Percentiles rank a stretch among this genome's conserved stretches.
phyloP scores from a whole-genome alignment of 2,329 filamentous ascomycete genomes.

The Paecilomyces variotii region DNA sequence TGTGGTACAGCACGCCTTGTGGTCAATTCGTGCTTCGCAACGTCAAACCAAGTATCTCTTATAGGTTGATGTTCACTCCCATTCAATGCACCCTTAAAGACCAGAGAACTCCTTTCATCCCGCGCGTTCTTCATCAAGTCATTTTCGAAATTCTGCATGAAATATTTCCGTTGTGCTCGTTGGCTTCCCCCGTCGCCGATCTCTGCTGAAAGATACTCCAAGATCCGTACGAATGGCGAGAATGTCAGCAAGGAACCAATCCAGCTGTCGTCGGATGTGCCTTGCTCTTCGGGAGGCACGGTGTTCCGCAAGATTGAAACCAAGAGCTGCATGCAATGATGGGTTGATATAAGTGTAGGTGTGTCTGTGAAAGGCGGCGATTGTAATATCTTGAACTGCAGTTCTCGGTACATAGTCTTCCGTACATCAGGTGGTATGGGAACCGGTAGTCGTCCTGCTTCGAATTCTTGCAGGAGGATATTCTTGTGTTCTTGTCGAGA shows the following conservation, averaged over 20 bases:
- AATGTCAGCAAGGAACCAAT: constrained; percentile 33
- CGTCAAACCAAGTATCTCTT: constrained; percentile 34
- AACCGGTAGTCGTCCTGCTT: constrained; percentile 30
- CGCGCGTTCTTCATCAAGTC: constrained; percentile 30
- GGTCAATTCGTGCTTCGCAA: constrained; percentile 23
- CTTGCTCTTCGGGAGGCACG: constrained; percentile 25
- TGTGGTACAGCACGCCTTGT: constrained; percentile 23
- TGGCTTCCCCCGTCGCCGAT: constrained; percentile 35
- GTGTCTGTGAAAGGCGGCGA: constrained; percentile 34
- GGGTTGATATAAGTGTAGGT: constrained; percentile 30
- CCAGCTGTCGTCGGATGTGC: constrained; percentile 26
- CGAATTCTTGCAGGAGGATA: constrained; percentile 28
- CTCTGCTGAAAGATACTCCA: constrained; percentile 37
- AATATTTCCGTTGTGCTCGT: constrained; percentile 32
- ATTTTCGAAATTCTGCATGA: constrained; percentile 36
- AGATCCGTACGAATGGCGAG: constrained; percentile 31
- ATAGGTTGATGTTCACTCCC: constrained; percentile 24
- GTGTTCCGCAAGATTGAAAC: constrained; percentile 32
- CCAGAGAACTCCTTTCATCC: constrained; percentile 28
- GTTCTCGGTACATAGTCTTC: constrained; percentile 25
- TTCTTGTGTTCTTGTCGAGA: constrained; percentile 31
- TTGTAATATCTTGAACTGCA: constrained; percentile 31
- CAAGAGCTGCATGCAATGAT: constrained; percentile 34
- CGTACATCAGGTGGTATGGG: constrained; percentile 26
- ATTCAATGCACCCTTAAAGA: constrained; percentile 25